Evolutionary conservation across 805 yeast species (phyloP).

Genomic region (Grigorovia jiainica): DNA sequence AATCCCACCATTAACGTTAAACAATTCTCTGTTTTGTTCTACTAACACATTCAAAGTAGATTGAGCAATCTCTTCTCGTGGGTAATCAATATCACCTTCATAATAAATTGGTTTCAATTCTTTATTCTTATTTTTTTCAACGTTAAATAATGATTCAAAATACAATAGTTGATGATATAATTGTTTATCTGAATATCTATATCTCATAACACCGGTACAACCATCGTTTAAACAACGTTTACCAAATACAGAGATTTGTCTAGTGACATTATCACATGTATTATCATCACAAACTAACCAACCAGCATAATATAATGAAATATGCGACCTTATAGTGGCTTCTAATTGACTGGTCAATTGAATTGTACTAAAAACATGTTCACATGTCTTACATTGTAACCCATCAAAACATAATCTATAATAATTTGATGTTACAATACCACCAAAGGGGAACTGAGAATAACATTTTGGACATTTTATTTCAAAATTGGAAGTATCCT

Average conservation of each 20-base stretch:
- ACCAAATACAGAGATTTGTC: constrained; percentile 87
- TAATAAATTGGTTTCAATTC: constrained; percentile 45
- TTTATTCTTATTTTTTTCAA: constrained; percentile 58
- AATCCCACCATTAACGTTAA: constrained; percentile 44
- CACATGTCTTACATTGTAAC: constrained; percentile 57
- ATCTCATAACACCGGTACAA: constrained; percentile 73
- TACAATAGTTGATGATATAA: constrained; percentile 81
- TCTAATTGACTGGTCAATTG: constrained; percentile 68
- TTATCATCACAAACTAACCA: constrained; percentile 80
- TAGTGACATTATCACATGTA: constrained; percentile 68
- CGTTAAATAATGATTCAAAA: constrained; percentile 69
- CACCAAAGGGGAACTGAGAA: constrained; percentile 55
- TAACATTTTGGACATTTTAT: constrained; percentile 57
- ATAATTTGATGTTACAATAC: constrained; percentile 54
- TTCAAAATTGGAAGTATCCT: constrained; percentile 45
- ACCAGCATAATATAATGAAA: constrained; percentile 75
- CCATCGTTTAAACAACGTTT: constrained; percentile 57
- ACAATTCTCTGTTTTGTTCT: constrained; percentile 64
- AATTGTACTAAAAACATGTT: constrained; percentile 39
- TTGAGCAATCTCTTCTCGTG: constrained; percentile 23
- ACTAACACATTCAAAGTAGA: constrained; percentile 64
- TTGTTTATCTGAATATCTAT: constrained; percentile 65
- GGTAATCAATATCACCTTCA: constrained; percentile 28
- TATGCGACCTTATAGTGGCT: constrained; percentile 53
- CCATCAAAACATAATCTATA: constrained; percentile 62